Conservation (phyloP, 2,329 filamentous ascomycete genomes). For the Aspergillus candidus region DNA sequence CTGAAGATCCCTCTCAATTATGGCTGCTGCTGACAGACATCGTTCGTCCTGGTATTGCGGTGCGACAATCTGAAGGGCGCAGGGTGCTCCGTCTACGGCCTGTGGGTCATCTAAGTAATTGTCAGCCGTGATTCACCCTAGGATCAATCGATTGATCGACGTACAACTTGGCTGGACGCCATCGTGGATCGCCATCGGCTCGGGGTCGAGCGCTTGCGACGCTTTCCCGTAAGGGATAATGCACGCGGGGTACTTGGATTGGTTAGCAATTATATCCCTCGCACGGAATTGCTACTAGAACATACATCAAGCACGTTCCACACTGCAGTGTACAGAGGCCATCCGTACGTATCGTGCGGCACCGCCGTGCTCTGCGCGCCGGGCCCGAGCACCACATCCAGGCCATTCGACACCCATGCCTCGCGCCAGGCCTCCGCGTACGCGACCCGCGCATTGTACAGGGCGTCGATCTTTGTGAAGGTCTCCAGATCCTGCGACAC, state of each 20-base stretch:
- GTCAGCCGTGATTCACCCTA: slow-evolving; percentile 4
- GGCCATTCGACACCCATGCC: slow-evolving; percentile 35
- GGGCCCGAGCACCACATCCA: slow-evolving; percentile 49
- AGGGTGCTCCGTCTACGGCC: slow-evolving; percentile 39
- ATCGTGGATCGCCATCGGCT: slow-evolving; percentile 25
- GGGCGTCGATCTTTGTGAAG: slow-evolving; percentile 38
- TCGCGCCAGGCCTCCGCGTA: slow-evolving; percentile 39
- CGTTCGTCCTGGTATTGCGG: slow-evolving; percentile 47
- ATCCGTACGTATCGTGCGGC: slow-evolving; percentile 42
- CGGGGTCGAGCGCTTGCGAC: slow-evolving; percentile 37
- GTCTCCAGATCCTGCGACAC: slow-evolving; percentile 17
- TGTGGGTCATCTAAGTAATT: slow-evolving; percentile 35
- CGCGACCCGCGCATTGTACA: slow-evolving; percentile 35
- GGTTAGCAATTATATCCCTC: not conserved
- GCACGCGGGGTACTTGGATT: slow-evolving; percentile 44
- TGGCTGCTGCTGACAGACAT: slow-evolving; percentile 27
- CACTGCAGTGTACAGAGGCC: slow-evolving; percentile 42
- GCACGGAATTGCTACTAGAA: not conserved
- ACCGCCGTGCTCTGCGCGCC: slow-evolving; percentile 48
- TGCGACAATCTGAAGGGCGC: slow-evolving; percentile 44
- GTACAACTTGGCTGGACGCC: slow-evolving; percentile 21
- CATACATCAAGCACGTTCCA: slow-evolving; percentile 50
- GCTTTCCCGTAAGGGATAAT: slow-evolving; percentile 44
- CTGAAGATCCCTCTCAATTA: slow-evolving; percentile 25
- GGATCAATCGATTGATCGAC: slow-evolving; percentile 1